These are phyloP conservation scores for Rhizoclosmatium sp. DNA, from an alignment of 192 early-diverging fungal species.

Conservation along the genomic window DNA sequence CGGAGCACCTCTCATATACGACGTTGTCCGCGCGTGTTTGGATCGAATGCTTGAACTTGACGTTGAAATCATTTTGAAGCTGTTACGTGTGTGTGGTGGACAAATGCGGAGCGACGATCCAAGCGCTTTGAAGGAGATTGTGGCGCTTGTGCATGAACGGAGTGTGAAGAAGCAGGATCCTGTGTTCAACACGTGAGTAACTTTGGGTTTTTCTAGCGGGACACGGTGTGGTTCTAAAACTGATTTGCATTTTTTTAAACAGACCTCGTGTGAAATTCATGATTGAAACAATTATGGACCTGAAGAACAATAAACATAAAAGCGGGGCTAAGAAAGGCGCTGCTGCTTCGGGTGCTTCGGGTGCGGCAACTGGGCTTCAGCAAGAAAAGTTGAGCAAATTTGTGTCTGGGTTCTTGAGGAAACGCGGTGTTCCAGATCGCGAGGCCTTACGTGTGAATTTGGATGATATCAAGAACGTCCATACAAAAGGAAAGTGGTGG, in stretches of 20 bases:
- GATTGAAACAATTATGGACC: constrained; percentile 90
- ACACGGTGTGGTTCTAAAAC: neutral
- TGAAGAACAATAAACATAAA: constrained; percentile 89
- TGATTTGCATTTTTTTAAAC: neutral
- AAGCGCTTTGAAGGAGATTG: constrained; percentile 87
- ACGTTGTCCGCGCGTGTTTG: constrained; percentile 78
- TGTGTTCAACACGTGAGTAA: constrained; percentile 27
- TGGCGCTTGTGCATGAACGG: constrained; percentile 70
- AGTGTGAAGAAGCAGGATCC: constrained; percentile 48
- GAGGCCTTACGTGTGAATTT: constrained; percentile 77
- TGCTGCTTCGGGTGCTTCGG: constrained; percentile 17
- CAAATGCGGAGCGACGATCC: constrained; percentile 94
- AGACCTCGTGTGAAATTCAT: constrained; percentile 84
- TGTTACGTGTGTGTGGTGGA: constrained; percentile 79
- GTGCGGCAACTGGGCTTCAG: constrained; percentile 34
- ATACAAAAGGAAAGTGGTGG: constrained; percentile 98
- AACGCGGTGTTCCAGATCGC: constrained; percentile 21
- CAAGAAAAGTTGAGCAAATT: constrained; percentile 59
- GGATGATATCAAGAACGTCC: constrained; percentile 81
- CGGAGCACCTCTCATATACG: constrained; percentile 88
- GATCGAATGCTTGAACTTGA: constrained; percentile 79
- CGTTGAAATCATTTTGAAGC: constrained; percentile 86
- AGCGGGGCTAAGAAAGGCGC: constrained; percentile 39
- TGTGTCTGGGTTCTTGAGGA: constrained; percentile 23
- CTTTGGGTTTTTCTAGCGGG: neutral